Evolutionary conservation across 805 yeast genomes (phyloP).

Genomic region (Saccharomyces mikatae): DNA sequence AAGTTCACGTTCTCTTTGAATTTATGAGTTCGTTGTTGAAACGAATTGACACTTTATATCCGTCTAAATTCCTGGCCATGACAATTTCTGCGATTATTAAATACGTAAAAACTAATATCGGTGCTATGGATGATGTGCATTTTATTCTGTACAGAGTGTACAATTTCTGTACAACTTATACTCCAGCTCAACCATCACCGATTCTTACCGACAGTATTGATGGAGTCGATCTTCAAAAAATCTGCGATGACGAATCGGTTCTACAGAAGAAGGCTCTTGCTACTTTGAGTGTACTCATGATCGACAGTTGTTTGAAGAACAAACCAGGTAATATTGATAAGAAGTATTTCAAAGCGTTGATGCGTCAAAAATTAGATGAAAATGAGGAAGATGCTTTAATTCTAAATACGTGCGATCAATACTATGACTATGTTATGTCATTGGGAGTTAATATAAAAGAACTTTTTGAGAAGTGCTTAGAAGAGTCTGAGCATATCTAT

Average conservation of each 20-base stretch:
- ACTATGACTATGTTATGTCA: constrained; percentile 43
- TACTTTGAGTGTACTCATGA: constrained; percentile 46
- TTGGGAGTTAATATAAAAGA: constrained; percentile 51
- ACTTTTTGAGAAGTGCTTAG: constrained; percentile 31
- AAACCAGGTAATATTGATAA: constrained; percentile 17
- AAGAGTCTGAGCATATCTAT: constrained; percentile 38
- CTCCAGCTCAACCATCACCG: constrained; percentile 35
- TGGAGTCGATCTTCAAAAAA: constrained; percentile 34
- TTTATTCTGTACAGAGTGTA: constrained; percentile 54
- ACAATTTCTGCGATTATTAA: constrained; percentile 51
- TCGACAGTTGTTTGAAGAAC: constrained; percentile 35
- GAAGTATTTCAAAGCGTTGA: constrained; percentile 16
- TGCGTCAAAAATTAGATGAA: constrained; percentile 16
- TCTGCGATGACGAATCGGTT: constrained; percentile 47
- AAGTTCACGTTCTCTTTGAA: constrained; percentile 60
- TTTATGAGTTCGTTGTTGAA: constrained; percentile 50
- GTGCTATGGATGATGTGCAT: constrained; percentile 26
- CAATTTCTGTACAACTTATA: constrained; percentile 51
- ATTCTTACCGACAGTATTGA: constrained; percentile 18
- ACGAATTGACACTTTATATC: constrained; percentile 59
- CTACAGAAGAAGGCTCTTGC: constrained; percentile 58
- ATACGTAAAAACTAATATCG: constrained; percentile 38
- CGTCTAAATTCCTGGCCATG: constrained; percentile 72
- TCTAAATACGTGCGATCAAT: constrained; percentile 24
- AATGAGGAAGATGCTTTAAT: constrained; percentile 24